Evolutionary conservation across 2,329 filamentous ascomycete species (phyloP), one percentile per base, ranked within the genome.

Genomic region (Xylaria sp.): DNA sequence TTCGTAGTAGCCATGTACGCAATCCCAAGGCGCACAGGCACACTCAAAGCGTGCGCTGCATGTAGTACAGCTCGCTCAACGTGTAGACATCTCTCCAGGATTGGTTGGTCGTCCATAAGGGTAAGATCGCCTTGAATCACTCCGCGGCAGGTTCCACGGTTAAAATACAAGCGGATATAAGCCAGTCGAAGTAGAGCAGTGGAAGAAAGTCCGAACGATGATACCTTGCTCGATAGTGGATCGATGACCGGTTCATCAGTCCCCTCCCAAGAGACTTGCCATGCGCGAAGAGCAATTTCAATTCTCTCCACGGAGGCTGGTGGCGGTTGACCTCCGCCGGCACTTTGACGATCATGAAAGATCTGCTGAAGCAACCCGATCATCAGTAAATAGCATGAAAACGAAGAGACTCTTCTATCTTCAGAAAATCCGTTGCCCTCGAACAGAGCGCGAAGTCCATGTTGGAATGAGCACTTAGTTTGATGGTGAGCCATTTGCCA

Each of bases 281-380:
- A 88, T 2, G 82, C 80, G 61, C 80, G 79, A 15, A 88, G 75
- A 2, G 85, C 84, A 25, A 75, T 77, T 60, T 86, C 84, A 52
- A 87, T 75, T 1, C 78, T 76, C 15, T 79, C 76, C 28, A 84
- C 75, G 67, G 85, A 82, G 46, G 85, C 84, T 13, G 20, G n/a
- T 63, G 51, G 13, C 10, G 15, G 66, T 18, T 41, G 55, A 13
- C 48, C 6, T 48, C 71, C 68, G 51, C 66, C 58, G 31, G 67
- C 70, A 15, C 70, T 71, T 46, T 85, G 82, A 52, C 85, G 80
- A 12, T 84, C 83, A 57, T 86, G 82, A 70, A 85, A 86, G 52
- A 87, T 85, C 61, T 86, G 84, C 71, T 86, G 84, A 13, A 86
- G 82, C n/a, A 88, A 78, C 41, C 83, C 84, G 70, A 87, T 84